Conservation (phyloP, 2,329 filamentous ascomycete species). For the Aspergillus puulaauensis region DNA sequence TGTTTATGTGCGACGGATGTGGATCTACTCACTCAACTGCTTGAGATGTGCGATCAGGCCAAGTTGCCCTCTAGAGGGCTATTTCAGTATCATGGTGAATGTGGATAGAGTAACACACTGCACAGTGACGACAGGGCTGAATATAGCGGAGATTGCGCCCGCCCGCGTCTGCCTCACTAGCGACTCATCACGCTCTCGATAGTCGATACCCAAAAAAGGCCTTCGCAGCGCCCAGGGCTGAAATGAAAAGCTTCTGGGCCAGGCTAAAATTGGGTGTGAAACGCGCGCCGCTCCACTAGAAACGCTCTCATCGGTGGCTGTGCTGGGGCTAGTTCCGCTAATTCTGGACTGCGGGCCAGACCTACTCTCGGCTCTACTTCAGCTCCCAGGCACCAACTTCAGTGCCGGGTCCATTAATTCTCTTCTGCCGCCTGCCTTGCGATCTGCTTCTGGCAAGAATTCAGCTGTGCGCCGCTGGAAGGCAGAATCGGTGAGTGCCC, state of each 20-base stretch:
- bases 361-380: not conserved
- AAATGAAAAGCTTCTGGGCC: not conserved
- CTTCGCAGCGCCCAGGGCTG: not conserved
- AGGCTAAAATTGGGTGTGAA: not conserved
- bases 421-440: not conserved
- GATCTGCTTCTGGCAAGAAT: not conserved
- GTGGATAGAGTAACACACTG: too few species aligned
- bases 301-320: constrained; percentile 5
- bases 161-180: not conserved
- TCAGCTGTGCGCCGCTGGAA: not conserved
- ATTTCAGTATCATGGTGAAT: too few species aligned
- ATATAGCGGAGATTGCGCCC: not conserved
- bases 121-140: not conserved
- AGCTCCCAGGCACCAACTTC: constrained; percentile 2
- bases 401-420: not conserved
- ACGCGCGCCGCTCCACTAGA: constrained; percentile 3
- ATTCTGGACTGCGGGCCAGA: not conserved
- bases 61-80: too few species aligned
- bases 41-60: too few species aligned
- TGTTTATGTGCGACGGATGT: too few species aligned
- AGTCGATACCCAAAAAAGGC: not conserved
- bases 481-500: constrained; percentile 8
- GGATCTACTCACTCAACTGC: too few species aligned
- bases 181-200: not conserved
- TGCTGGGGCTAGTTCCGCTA: constrained; percentile 1